These are phyloP conservation scores for Suhomyces sp. DNA, from an alignment of 805 yeast species.

Conservation along the genomic window DNA sequence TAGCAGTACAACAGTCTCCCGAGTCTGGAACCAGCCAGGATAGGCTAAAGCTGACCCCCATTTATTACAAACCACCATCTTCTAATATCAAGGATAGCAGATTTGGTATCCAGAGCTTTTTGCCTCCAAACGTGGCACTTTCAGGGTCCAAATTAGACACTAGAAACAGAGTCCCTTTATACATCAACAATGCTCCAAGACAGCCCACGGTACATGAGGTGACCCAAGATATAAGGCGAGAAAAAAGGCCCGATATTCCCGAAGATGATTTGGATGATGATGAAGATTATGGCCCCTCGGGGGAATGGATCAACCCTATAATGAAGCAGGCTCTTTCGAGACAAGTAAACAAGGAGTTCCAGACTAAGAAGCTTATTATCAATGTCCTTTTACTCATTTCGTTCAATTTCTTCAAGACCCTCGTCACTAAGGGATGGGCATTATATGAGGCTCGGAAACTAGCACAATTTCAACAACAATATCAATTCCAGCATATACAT, in stretches of 20 bases:
- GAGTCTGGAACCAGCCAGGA: neutral
- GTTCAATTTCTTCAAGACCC: conserved; percentile 22
- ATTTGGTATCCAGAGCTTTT: conserved; percentile 25
- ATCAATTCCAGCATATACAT: conserved; percentile 12
- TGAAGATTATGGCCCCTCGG: conserved; percentile 9
- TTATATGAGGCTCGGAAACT: conserved; percentile 6
- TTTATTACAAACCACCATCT: conserved; percentile 34
- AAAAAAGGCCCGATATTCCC: conserved; percentile 1
- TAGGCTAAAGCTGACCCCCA: conserved; percentile 16
- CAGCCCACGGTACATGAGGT: conserved; percentile 1
- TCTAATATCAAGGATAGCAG: conserved; percentile 23
- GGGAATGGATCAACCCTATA: conserved; percentile 43
- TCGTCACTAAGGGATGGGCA: neutral
- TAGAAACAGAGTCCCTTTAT: conserved; percentile 8
- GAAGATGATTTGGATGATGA: conserved; percentile 10
- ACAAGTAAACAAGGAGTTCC: conserved; percentile 42
- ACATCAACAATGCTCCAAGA: conserved; percentile 3
- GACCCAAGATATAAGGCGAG: neutral
- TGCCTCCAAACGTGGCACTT: conserved; percentile 22
- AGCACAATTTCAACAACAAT: conserved; percentile 15
- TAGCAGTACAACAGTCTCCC: neutral
- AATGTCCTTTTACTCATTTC: conserved; percentile 27
- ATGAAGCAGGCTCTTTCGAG: conserved; percentile 45
- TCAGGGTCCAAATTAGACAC: neutral
- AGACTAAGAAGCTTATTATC: conserved; percentile 30